phyloP scores from a whole-genome alignment of 73 alveolate species.

The Breviolum minutum region DNA sequence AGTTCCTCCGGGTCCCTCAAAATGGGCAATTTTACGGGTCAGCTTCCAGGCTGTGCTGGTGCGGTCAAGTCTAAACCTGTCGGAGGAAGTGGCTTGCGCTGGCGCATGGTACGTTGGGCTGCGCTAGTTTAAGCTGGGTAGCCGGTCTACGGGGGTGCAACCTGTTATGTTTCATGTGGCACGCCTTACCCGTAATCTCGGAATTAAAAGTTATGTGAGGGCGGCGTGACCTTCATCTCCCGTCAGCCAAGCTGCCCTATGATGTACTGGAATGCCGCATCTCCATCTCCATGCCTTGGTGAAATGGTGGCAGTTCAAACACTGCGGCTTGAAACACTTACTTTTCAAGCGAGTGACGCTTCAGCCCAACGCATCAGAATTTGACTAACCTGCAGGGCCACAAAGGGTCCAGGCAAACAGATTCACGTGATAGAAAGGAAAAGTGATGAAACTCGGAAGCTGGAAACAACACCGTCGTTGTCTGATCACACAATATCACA shows the following conservation, averaged over 20 bases:
- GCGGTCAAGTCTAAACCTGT: too few species aligned
- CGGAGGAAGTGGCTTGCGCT: too few species aligned
- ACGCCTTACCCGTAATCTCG: neutral
- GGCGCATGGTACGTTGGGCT: too few species aligned
- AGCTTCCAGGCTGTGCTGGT: too few species aligned
- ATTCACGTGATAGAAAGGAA: neutral
- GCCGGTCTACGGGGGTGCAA: too few species aligned
- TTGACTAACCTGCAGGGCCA: neutral
- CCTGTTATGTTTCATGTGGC: neutral
- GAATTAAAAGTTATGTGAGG: too few species aligned
- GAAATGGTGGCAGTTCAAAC: neutral
- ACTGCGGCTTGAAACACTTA: neutral
- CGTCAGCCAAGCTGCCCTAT: constrained; percentile 39
- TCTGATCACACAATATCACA: neutral
- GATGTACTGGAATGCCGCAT: constrained; percentile 69
- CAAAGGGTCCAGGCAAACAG: neutral
- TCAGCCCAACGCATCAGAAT: constrained; percentile 1
- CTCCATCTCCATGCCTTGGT: constrained; percentile 43
- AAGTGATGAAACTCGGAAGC: neutral
- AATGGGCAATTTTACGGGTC: too few species aligned
- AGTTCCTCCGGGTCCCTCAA: too few species aligned
- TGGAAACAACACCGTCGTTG: neutral
- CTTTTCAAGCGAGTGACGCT: neutral
- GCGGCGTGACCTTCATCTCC: too few species aligned
- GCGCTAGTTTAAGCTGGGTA: too few species aligned